phyloP scores from a whole-genome alignment of 2,329 filamentous ascomycete genomes.

The Monilinia polystroma region DNA sequence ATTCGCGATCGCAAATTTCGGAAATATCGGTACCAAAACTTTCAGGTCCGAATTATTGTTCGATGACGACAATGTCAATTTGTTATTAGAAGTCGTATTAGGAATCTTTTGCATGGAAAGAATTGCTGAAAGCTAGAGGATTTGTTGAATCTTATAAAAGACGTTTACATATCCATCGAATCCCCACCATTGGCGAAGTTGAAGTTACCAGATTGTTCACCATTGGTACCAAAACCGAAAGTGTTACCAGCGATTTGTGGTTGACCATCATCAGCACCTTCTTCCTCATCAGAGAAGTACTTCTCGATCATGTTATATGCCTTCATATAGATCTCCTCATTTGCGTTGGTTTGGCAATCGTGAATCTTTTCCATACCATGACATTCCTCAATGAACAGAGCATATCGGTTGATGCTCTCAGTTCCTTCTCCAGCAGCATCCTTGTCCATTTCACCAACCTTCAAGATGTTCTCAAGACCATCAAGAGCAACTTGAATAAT shows the following conservation, averaged over 20 bases:
- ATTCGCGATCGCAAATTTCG: conserved; percentile 27
- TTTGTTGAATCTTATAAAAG: conserved; percentile 24
- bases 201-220: conserved; percentile 80
- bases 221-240: conserved; percentile 75
- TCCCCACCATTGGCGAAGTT: conserved; percentile 82
- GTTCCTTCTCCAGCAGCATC: conserved; percentile 73
- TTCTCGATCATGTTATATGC: conserved; percentile 99
- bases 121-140: conserved; percentile 28
- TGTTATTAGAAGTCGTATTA: conserved; percentile 36
- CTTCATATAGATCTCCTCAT: conserved; percentile 99
- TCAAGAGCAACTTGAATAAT: conserved; percentile 99
- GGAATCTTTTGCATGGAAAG: conserved; percentile 24
- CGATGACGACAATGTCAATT: conserved; percentile 30
- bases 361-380: conserved; percentile 99
- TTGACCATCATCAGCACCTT: conserved; percentile 73
- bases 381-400: conserved; percentile 97
- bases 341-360: conserved; percentile 99
- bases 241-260: conserved; percentile 61
- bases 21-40: conserved; percentile 22
- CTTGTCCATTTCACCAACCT: conserved; percentile 99
- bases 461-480: conserved; percentile 97
- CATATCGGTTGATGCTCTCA: conserved; percentile 91
- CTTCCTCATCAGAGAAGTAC: conserved; percentile 99
- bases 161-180: conserved; percentile 70
- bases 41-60: conserved; percentile 22